Evolutionary conservation across 495 filamentous ascomycete genomes (phyloP).

Genomic region (Penicillium soppii): DNA sequence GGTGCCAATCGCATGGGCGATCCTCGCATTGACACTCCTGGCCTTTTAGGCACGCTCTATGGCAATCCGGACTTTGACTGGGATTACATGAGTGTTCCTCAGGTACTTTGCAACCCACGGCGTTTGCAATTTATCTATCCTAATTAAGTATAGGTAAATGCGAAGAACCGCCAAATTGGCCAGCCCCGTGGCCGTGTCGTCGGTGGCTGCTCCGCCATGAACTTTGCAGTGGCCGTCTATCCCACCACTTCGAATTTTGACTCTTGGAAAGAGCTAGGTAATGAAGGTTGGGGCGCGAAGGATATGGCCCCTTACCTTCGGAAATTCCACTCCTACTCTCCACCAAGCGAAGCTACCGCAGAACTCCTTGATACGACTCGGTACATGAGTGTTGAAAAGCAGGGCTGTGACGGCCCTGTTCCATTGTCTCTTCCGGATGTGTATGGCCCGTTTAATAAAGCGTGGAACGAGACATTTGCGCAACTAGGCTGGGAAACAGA

Average conservation of each 20-base stretch:
- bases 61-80: slow-evolving; percentile 54
- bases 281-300: slow-evolving; percentile 49
- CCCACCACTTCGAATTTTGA: slow-evolving; percentile 39
- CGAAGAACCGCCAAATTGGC: slow-evolving; percentile 22
- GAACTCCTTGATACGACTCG: slow-evolving; percentile 10
- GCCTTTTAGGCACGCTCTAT: slow-evolving; percentile 36
- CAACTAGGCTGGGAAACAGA: slow-evolving; percentile 20
- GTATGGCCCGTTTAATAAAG: slow-evolving; percentile 20
- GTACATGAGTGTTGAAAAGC: slow-evolving; percentile 13
- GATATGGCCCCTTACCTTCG: slow-evolving; percentile 45
- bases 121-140: no score
- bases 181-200: slow-evolving; percentile 51
- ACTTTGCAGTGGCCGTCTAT: slow-evolving; percentile 27
- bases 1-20: slow-evolving; percentile 46
- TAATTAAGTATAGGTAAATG: slow-evolving; percentile 11
- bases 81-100: slow-evolving; percentile 52
- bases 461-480: slow-evolving; percentile 28
- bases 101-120: slow-evolving; percentile 30
- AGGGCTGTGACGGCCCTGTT: slow-evolving; percentile 23
- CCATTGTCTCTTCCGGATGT: slow-evolving; percentile 23
- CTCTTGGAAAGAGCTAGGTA: slow-evolving; percentile 50
- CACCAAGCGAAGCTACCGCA: slow-evolving; percentile 11
- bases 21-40: slow-evolving; percentile 43
- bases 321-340: slow-evolving; percentile 21
- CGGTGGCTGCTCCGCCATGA: slow-evolving; percentile 57